phyloP scores from a whole-genome alignment of 2,329 filamentous ascomycete species.

The Cordyceps militaris region DNA sequence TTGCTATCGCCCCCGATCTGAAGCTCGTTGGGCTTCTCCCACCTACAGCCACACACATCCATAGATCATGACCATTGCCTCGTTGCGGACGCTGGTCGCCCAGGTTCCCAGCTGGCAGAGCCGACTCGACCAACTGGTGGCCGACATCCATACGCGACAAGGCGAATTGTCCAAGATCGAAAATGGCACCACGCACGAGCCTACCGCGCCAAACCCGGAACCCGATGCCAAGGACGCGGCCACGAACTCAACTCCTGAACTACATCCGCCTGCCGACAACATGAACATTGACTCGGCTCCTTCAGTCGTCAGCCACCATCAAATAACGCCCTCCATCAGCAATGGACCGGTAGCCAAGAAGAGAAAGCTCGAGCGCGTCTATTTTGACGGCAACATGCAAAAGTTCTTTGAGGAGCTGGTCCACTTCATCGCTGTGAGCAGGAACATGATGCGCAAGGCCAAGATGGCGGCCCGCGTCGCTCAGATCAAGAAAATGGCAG shows the following conservation, averaged over 20 bases:
- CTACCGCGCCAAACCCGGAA: slow-evolving; percentile 3
- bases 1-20: neutral
- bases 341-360: neutral
- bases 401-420: slow-evolving; percentile 76
- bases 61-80: slow-evolving; percentile 42
- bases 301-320: neutral
- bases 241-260: neutral
- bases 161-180: slow-evolving; percentile 47
- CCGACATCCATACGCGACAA: slow-evolving; percentile 56
- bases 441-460: slow-evolving; percentile 80
- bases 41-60: neutral
- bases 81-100: slow-evolving; percentile 45
- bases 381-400: slow-evolving; percentile 85
- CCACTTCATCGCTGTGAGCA: slow-evolving; percentile 68
- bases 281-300: slow-evolving; percentile 5
- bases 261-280: neutral
- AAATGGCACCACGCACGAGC: slow-evolving; percentile 16
- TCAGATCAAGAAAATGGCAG: slow-evolving; percentile 53
- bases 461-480: slow-evolving; percentile 75
- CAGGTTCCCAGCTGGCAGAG: slow-evolving; percentile 55
- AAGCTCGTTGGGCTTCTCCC: neutral
- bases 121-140: slow-evolving; percentile 52
- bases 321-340: neutral
- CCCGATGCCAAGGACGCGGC: neutral
- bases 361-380: slow-evolving; percentile 59